These are phyloP conservation scores for Blastomyces percursus DNA, from an alignment of 2,329 filamentous ascomycete species.

Conservation along the genomic window DNA sequence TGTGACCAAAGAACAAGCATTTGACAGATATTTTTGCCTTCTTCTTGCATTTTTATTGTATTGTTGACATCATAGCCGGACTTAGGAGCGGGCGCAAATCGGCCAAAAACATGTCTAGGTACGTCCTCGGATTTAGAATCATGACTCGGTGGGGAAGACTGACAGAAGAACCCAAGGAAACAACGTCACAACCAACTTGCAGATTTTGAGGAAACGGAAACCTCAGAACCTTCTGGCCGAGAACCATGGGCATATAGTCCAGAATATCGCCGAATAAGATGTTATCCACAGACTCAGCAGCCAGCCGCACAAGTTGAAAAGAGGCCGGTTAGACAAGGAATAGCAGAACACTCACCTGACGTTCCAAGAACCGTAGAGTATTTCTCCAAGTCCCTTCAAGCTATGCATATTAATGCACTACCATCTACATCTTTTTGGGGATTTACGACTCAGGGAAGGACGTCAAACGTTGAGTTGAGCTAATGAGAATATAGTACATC, in stretches of 20 bases:
- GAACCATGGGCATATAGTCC: background rate
- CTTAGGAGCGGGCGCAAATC: background rate
- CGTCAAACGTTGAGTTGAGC: background rate
- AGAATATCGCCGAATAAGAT: background rate
- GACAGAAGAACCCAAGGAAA: background rate
- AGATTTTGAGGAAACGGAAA: background rate
- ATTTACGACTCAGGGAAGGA: background rate
- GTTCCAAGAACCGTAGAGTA: background rate
- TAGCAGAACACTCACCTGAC: background rate
- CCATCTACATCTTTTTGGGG: background rate
- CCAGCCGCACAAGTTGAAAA: background rate
- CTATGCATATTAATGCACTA: background rate
- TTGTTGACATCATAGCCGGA: background rate
- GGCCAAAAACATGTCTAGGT: background rate
- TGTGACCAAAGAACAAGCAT: background rate
- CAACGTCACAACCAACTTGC: background rate
- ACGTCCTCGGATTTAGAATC: background rate
- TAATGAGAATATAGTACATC: background rate
- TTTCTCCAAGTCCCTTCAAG: background rate
- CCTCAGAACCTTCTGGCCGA: background rate
- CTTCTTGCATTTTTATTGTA: background rate
- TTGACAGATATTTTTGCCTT: background rate
- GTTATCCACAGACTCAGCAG: background rate
- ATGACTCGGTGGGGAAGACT: background rate
- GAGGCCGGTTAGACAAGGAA: background rate